Evolutionary conservation across 2,329 filamentous ascomycete species (phyloP).

Genomic region (Pseudogymnoascus sp.): DNA sequence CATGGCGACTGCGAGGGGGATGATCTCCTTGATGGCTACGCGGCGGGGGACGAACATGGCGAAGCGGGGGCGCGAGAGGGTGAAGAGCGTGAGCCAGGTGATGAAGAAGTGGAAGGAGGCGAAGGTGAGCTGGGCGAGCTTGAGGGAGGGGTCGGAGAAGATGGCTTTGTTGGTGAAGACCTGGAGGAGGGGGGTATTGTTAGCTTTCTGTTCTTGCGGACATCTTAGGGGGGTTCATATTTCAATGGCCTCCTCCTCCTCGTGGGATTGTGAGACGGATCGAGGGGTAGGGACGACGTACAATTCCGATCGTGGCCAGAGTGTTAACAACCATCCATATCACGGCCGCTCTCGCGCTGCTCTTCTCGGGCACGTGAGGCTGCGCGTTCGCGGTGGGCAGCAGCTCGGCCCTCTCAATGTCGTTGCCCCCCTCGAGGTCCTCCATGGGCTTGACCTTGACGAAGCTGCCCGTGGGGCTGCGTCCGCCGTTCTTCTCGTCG

Average conservation of each 20-base stretch:
- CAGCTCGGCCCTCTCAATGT: conserved; percentile 35
- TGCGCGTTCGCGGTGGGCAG: conserved; percentile 22
- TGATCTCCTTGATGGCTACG: conserved; percentile 45
- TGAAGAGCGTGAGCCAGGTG: conserved; percentile 55
- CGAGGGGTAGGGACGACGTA: conserved; percentile 32
- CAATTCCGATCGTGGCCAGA: conserved; percentile 54
- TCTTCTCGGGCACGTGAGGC: conserved; percentile 23
- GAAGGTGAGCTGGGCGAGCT: conserved; percentile 55
- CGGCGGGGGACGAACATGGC: conserved; percentile 51
- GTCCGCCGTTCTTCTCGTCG: conserved; percentile 19
- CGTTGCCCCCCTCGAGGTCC: conserved; percentile 32
- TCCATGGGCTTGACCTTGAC: conserved; percentile 21
- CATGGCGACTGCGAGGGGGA: conserved; percentile 60
- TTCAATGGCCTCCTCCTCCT: too few species aligned
- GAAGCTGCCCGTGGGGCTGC: conserved; percentile 14
- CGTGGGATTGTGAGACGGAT: neutral
- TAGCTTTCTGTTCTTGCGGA: neutral
- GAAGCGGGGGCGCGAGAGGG: conserved; percentile 49
- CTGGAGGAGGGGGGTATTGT: conserved; percentile 30
- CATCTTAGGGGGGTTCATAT: too few species aligned
- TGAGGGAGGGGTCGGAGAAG: conserved; percentile 54
- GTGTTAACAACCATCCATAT: conserved; percentile 55
- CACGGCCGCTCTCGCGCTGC: conserved; percentile 32
- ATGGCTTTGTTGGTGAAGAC: conserved; percentile 65
- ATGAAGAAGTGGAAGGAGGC: conserved; percentile 61